Conservation (phyloP, 176 grass and related monocot species). For the Eragrostis curvula region DNA sequence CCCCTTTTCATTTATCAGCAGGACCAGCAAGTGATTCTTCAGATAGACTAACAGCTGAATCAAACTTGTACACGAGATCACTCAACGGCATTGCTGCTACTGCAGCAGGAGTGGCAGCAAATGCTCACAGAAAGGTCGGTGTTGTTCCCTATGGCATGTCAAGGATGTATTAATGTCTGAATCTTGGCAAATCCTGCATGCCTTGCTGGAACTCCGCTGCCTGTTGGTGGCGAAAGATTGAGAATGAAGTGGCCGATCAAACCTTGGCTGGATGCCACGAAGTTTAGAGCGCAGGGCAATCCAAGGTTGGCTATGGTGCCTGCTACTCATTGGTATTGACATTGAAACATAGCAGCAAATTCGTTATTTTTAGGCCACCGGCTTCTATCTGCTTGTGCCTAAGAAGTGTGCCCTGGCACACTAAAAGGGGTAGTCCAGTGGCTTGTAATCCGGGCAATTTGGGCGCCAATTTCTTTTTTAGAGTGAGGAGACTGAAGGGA, state of each 20-base stretch:
- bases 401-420: conserved; percentile 37
- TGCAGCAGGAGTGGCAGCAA: conserved; percentile 68
- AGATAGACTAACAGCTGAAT: conserved; percentile 54
- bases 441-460: conserved; percentile 51
- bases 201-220: conserved; percentile 20
- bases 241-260: conserved; percentile 32
- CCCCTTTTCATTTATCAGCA: conserved; percentile 71
- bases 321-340: background rate
- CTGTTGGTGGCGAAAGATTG: background rate
- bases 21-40: conserved; percentile 50
- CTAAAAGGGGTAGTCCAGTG: conserved; percentile 36
- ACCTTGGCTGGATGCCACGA: background rate
- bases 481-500: conserved; percentile 59
- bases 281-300: conserved; percentile 17
- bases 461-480: conserved; percentile 53
- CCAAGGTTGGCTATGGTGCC: conserved; percentile 13
- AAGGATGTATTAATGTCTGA: conserved; percentile 74
- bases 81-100: conserved; percentile 64
- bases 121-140: conserved; percentile 71
- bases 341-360: conserved; percentile 13
- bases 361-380: conserved; percentile 22
- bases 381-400: conserved; percentile 42
- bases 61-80: conserved; percentile 60
- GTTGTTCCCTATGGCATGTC: conserved; percentile 74
- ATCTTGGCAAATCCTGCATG: conserved; percentile 27